Evolutionary conservation across 1,139 yeast species (phyloP).

Genomic region (Blastobotrys aristatus): DNA sequence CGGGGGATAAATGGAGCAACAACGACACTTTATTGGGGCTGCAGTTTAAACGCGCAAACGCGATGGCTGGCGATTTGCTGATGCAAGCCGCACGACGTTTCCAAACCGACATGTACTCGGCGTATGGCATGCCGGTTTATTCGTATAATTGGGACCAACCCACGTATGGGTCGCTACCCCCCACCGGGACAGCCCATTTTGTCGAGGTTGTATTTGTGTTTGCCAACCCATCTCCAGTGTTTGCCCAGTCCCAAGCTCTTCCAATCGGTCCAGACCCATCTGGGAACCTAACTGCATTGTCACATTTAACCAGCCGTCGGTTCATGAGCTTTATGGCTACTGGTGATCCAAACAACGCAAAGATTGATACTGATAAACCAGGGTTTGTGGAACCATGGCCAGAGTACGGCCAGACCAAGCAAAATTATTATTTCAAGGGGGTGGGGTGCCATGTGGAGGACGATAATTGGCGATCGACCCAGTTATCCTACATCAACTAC

Average conservation of each 20-base stretch:
- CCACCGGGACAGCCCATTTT: conserved; percentile 20
- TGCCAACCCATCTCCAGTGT: conserved; percentile 15
- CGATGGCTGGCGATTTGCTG: conserved; percentile 19
- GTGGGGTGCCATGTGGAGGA: background rate
- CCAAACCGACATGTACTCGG: conserved; percentile 10
- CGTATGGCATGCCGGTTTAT: conserved; percentile 13
- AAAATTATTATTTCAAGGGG: background rate
- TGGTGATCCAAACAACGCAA: conserved; percentile 16
- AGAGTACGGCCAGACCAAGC: background rate
- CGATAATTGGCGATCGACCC: conserved; percentile 3
- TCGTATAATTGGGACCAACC: conserved; percentile 24
- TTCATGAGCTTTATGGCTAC: conserved; percentile 16
- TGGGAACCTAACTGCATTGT: conserved; percentile 4
- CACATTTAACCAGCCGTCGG: conserved; percentile 8
- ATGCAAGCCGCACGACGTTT: conserved; percentile 20
- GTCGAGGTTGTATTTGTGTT: conserved; percentile 28
- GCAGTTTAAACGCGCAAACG: conserved; percentile 14
- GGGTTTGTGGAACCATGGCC: conserved; percentile 3
- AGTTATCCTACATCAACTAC: conserved; percentile 8
- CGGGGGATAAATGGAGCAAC: conserved; percentile 6
- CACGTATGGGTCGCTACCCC: conserved; percentile 10
- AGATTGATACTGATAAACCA: background rate
- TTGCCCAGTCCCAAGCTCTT: conserved; percentile 1
- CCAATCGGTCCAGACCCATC: conserved; percentile 11
- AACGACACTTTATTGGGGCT: conserved; percentile 8